Base-by-base conservation (phyloP, 768 basidiomycete genomes). In the Mrakia hoshinonis region DNA sequence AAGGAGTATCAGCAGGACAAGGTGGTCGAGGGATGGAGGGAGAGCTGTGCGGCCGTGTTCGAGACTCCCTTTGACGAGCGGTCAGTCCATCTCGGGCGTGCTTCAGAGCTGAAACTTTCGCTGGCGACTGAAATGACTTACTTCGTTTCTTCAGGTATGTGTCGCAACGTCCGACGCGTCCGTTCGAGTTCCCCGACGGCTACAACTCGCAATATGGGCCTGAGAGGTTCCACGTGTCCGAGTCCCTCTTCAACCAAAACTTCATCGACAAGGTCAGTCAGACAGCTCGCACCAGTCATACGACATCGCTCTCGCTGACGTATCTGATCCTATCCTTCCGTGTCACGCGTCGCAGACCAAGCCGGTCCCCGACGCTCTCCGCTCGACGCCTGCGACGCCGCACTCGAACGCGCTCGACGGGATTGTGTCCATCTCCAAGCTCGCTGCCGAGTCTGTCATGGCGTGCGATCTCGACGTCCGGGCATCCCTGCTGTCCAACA, bases 131-230 rank as follows among this genome's bases (percentile, higher is more conserved):
- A 61, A 6, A 18, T 36, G 2, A 20, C 34, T 3, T 47, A 15
- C 55, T 29, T 39, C 0, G 52, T 12, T 49, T 13, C 22, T 26
- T 0, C 46, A 70, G 64, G 31, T 36, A 52, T 55, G 46, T 62
- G n/a, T 13, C 20, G 13, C 82, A 49, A 84, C 84, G 74, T 12
- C 67, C 88, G 85, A 74, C 74, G 3, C 68, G 77, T 39, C 74
- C 78, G 26, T 98, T 95, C 81, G 96, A 99, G 81, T 97, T 99
- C 81, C 91, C 96, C 0, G 92, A 91, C 43, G 96, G 96, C 0
- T 97, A 87, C 81, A 91, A 87, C 77, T 83, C 86, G 12, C 87
- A 86, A 76, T 96, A 93, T 80, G 89, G 88, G 0, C 76, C 84
- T 11, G 91, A 97, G 77, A 85, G 95, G 43, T 90, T 87, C 79